A percentile compares a stretch with the other conserved stretches of the same genome.
These are phyloP conservation scores for Yueomyces sp. DNA, from an alignment of 805 yeast genomes.

Conservation along the genomic window DNA sequence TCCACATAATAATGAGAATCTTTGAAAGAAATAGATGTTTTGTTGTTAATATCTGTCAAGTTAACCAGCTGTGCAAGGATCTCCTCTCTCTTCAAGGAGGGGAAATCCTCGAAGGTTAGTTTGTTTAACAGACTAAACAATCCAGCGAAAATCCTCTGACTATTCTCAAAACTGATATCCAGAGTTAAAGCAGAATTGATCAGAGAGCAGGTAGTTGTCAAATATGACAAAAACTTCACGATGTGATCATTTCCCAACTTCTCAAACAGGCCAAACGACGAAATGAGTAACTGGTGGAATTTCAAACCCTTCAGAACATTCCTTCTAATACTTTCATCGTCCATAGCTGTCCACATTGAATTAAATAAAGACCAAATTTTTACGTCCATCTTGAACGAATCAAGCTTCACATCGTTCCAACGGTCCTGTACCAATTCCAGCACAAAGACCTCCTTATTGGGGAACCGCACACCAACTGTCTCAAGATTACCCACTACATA, in stretches of 20 bases:
- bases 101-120: background rate
- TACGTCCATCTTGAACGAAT: conserved; percentile 29
- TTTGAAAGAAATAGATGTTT: conserved; percentile 6
- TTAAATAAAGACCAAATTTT: conserved; percentile 40
- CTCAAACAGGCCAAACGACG: conserved; percentile 7
- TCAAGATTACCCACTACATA: conserved; percentile 21
- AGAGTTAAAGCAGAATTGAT: conserved; percentile 15
- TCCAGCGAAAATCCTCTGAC: conserved; percentile 12
- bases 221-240: conserved; percentile 4
- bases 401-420: conserved; percentile 34
- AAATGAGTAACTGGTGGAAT: conserved; percentile 20
- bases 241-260: background rate
- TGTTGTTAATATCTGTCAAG: conserved; percentile 11
- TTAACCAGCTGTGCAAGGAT: conserved; percentile 10
- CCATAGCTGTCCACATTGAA: conserved; percentile 25
- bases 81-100: conserved; percentile 1
- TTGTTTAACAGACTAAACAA: conserved; percentile 5
- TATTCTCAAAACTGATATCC: conserved; percentile 15
- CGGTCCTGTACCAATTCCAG: conserved; percentile 50
- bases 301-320: conserved; percentile 29
- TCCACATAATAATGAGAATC: conserved; percentile 10
- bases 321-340: background rate
- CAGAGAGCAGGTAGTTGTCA: conserved; percentile 9
- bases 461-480: conserved; percentile 34
- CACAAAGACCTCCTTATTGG: conserved; percentile 40